Evolutionary conservation across 768 basidiomycete genomes (phyloP).

Genomic region (Mrakia frigida): DNA sequence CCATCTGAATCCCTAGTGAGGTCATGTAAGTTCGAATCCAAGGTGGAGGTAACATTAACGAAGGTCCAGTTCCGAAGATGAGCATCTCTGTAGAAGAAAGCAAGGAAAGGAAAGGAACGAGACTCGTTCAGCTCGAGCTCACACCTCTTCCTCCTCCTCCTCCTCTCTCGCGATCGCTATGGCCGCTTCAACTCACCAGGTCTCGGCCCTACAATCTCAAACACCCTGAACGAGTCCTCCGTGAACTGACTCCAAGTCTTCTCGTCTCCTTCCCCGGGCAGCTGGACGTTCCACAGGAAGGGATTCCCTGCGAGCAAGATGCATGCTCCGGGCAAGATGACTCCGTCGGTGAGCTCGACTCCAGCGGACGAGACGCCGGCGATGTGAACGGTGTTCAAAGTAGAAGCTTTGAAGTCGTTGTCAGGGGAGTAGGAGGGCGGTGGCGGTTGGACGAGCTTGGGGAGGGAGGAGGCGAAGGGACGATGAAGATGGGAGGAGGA

Average conservation of each 20-base stretch:
- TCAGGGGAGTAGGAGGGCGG: not conserved
- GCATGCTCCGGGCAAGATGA: conserved; percentile 67
- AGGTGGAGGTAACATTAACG: conserved; percentile 64
- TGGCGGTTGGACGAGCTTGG: not conserved
- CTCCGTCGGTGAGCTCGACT: not conserved
- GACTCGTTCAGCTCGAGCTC: not conserved
- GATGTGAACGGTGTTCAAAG: not conserved
- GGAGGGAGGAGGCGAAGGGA: not conserved
- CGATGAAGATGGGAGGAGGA: not conserved
- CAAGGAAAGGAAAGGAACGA: not conserved
- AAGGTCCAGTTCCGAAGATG: conserved; percentile 77
- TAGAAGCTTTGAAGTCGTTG: not conserved
- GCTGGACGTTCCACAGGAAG: conserved; percentile 82
- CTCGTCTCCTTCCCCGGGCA: conserved; percentile 37
- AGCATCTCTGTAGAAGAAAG: conserved; percentile 63
- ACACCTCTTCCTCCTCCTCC: not conserved
- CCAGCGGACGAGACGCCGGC: not conserved
- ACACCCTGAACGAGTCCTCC: conserved; percentile 67
- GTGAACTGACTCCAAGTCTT: conserved; percentile 63
- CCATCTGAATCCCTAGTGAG: conserved; percentile 74
- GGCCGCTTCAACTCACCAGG: conserved; percentile 59
- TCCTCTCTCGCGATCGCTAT: no score
- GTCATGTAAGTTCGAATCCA: conserved; percentile 62
- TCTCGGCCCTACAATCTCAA: conserved; percentile 73
- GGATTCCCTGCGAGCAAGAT: conserved; percentile 82